Evolutionary conservation across 257 asterid species (phyloP), one percentile per base, ranked within the genome.

Genomic region (Jacaranda copaia): DNA sequence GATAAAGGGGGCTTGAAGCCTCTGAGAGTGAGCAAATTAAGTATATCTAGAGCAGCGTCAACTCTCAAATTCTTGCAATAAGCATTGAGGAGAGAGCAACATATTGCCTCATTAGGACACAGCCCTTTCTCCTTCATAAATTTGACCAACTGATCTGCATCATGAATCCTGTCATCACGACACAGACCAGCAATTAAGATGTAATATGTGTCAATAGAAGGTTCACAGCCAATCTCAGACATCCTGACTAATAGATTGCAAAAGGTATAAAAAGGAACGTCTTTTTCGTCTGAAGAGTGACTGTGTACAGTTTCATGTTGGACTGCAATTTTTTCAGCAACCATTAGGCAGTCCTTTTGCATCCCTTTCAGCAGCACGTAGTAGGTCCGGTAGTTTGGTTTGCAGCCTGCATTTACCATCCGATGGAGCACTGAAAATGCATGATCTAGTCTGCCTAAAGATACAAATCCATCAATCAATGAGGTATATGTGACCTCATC

Each of bases 401-500:
- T 76, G 85, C 92, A 81, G 43, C 95, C 96, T 4, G 86, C 74
- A 80, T 71, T 64, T 68, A 91, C 76, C 98, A 92, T 92, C 77
- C 76, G 82, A 61, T 48, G 81, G 84, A 92, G 91, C 79, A 88
- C 85, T 19, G 77, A 84, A 81, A 94, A 89, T 19, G 97, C 98
- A 82, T 75, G 87, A 74, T 84, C 85, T 70, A 89, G 70, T 81
- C 89, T 88, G 83, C 91, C 92, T 20, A 84, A 72, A 77, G 81
- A 78, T 58, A 88, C 93, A 78, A 86, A 88, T 25, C 99, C 99
- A 83, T 89, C 88, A 39, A 92, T 89, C 76, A 94, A 70, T 62
- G 97, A 88, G 14, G 98, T 89, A 87, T 88, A 94, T 4, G 94
- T 87, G 70, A 94, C 97, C 81, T 76, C 80, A 77, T 92, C 98